Conservation (phyloP, 2,329 filamentous ascomycete species). For the Aspergillus transmontanensis region DNA sequence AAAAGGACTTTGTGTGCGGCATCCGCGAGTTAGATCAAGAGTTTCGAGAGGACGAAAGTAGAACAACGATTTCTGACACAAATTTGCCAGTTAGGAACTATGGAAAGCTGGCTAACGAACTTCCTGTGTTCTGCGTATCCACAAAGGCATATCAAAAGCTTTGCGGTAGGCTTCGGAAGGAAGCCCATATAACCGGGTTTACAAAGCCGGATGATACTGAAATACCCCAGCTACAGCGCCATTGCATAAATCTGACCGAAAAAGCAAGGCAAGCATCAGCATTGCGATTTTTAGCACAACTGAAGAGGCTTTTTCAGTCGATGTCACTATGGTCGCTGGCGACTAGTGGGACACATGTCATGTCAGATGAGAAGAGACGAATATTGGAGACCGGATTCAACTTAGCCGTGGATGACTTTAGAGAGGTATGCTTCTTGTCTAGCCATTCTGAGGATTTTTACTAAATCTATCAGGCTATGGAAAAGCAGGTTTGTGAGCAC, state of each 20-base stretch:
- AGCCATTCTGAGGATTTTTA: not conserved
- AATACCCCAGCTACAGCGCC: slow-evolving; percentile 59
- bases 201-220: slow-evolving; percentile 57
- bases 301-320: slow-evolving; percentile 56
- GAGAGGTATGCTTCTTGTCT: not conserved
- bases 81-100: slow-evolving; percentile 54
- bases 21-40: slow-evolving; percentile 8
- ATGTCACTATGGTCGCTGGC: slow-evolving; percentile 53
- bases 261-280: slow-evolving; percentile 48
- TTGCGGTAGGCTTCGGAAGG: slow-evolving; percentile 56
- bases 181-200: slow-evolving; percentile 58
- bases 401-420: not conserved
- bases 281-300: slow-evolving; percentile 54
- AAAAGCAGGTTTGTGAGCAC: not conserved
- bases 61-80: slow-evolving; percentile 43
- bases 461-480: not conserved
- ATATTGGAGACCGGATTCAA: slow-evolving; percentile 9
- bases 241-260: slow-evolving; percentile 62
- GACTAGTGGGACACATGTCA: not conserved
- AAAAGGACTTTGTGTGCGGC: slow-evolving; percentile 6
- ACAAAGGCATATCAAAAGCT: slow-evolving; percentile 65
- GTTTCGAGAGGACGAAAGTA: not conserved
- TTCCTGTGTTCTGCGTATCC: slow-evolving; percentile 68
- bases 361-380: not conserved
- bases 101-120: slow-evolving; percentile 54